phyloP scores from a whole-genome alignment of 805 yeast species.

The Jamesozyma rosinii region DNA sequence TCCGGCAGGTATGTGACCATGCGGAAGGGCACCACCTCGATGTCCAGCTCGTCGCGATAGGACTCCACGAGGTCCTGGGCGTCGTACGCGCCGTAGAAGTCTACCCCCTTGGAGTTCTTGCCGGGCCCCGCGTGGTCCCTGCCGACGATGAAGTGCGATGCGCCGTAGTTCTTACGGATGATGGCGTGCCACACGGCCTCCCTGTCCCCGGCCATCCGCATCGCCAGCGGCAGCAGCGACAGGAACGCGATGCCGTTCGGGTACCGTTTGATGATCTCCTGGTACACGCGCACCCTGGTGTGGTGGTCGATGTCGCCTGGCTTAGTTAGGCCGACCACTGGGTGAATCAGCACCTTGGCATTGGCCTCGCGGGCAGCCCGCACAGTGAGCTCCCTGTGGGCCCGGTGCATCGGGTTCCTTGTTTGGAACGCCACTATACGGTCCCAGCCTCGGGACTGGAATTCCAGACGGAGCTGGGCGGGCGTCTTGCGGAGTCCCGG shows the following conservation, averaged over 20 bases:
- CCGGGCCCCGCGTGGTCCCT: conserved; percentile 99
- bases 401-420: conserved; percentile 97
- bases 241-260: conserved; percentile 90
- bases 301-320: conserved; percentile 98
- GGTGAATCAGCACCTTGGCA: conserved; percentile 84
- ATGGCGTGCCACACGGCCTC: conserved; percentile 98
- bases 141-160: conserved; percentile 93
- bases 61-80: conserved; percentile 83
- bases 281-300: conserved; percentile 91
- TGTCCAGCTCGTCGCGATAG: conserved; percentile 67
- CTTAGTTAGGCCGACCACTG: conserved; percentile 92
- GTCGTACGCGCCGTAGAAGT: conserved; percentile 94
- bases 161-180: conserved; percentile 92
- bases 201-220: conserved; percentile 99
- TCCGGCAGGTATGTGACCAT: conserved; percentile 95
- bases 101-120: conserved; percentile 74
- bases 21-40: conserved; percentile 90
- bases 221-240: conserved; percentile 83
- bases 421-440: conserved; percentile 95
- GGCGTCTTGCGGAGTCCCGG: conserved; percentile 84
- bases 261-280: conserved; percentile 82
- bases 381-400: conserved; percentile 91
- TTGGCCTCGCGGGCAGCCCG: conserved; percentile 92
- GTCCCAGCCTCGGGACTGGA: conserved; percentile 72
- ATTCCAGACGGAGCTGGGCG: conserved; percentile 79